These are phyloP conservation scores for Trypanosoma melophagium DNA, from an alignment of 208 protist genomes.

Conservation along the genomic window DNA sequence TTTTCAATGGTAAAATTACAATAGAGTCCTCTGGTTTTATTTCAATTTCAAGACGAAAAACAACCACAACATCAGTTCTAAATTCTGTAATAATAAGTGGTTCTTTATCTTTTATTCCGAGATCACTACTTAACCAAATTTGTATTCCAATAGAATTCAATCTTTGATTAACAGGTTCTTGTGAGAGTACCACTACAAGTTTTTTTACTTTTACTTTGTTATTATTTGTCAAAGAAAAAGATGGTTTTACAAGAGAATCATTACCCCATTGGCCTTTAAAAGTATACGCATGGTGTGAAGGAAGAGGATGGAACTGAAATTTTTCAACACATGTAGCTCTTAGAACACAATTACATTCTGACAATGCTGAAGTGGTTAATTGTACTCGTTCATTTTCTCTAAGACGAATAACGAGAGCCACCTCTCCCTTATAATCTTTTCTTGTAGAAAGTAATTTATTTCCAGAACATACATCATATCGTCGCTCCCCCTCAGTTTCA, in stretches of 20 bases:
- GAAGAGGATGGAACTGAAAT: constrained; percentile 30
- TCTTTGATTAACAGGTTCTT: constrained; percentile 28
- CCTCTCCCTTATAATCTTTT: constrained; percentile 24
- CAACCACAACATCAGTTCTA: constrained; percentile 32
- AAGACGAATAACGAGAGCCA: constrained; percentile 43
- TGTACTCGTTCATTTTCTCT: constrained; percentile 46
- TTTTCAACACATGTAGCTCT: constrained; percentile 24
- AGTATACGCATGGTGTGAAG: constrained; percentile 26
- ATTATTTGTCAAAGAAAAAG: constrained; percentile 39
- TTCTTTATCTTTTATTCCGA: constrained; percentile 11
- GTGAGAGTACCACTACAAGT: constrained; percentile 46
- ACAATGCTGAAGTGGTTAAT: constrained; percentile 38
- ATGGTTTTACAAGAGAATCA: constrained; percentile 11
- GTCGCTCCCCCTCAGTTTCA: constrained; percentile 7
- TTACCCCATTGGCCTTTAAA: constrained; percentile 36
- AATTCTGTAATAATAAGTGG: constrained; percentile 27
- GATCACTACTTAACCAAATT: constrained; percentile 25
- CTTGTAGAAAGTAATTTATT: constrained; percentile 46
- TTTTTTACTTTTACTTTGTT: constrained; percentile 19
- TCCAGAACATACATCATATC: constrained; percentile 50
- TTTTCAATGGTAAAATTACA: constrained; percentile 30
- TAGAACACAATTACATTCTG: constrained; percentile 27
- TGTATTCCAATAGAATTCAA: constrained; percentile 37
- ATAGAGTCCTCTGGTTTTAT: constrained; percentile 27
- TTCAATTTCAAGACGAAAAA: constrained; percentile 26